Percentiles rank a stretch among this genome's conserved stretches.
Evolutionary conservation across 192 early-diverging fungal genomes (phyloP).

Genomic region (Linnemannia elongata): DNA sequence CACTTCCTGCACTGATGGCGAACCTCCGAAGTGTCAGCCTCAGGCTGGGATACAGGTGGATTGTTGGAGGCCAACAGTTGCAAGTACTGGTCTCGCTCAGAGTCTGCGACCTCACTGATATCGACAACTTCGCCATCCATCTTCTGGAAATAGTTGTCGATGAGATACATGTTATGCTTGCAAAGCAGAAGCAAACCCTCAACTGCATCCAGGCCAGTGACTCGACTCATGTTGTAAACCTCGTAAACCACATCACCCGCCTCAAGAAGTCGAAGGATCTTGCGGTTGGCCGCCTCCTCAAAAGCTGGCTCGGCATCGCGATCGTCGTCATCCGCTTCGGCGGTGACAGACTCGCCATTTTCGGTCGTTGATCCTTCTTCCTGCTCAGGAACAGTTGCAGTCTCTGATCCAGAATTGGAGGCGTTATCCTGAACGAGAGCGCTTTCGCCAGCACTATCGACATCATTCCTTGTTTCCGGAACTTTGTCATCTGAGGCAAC

Average conservation of each 20-base stretch:
- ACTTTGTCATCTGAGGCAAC: conserved; percentile 41
- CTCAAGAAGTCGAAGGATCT: conserved; percentile 78
- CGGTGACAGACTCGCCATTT: not conserved
- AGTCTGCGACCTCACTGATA: conserved; percentile 74
- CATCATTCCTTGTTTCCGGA: conserved; percentile 36
- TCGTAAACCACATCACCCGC: conserved; percentile 78
- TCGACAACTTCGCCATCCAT: conserved; percentile 79
- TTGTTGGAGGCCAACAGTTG: conserved; percentile 67
- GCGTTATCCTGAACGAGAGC: conserved; percentile 7
- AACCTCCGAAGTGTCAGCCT: conserved; percentile 54
- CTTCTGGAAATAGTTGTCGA: conserved; percentile 78
- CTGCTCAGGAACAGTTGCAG: conserved; percentile 2
- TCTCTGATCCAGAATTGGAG: conserved; percentile 11
- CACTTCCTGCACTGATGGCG: conserved; percentile 65
- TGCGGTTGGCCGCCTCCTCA: conserved; percentile 80
- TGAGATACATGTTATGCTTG: conserved; percentile 79
- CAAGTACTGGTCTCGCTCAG: conserved; percentile 72
- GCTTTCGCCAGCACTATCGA: conserved; percentile 25
- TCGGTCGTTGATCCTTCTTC: conserved; percentile 4
- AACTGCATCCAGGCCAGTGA: conserved; percentile 76
- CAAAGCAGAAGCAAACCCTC: conserved; percentile 79
- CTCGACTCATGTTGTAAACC: conserved; percentile 75
- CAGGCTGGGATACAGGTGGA: conserved; percentile 51
- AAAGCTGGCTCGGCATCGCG: conserved; percentile 59
- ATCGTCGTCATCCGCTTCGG: conserved; percentile 44